Base-by-base conservation (phyloP, 2,329 filamentous ascomycete species). In the Grosmannia serpens region DNA sequence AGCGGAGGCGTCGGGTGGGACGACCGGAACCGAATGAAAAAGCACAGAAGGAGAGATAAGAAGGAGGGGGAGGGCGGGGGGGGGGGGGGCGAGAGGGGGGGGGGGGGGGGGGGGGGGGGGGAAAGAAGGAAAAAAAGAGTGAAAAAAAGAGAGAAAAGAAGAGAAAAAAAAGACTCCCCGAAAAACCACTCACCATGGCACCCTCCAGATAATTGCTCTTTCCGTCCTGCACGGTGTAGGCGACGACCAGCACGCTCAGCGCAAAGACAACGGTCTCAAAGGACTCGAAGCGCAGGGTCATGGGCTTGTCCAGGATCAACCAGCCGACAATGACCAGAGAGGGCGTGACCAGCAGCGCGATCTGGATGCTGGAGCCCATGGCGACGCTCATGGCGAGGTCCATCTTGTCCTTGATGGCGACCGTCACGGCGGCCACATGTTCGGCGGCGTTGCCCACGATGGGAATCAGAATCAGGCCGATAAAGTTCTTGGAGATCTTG, bases 361-460 rank as follows among this genome's bases (percentile, higher is more conserved):
- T 92, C 71, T 92, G 88, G 69, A 92, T 85, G 70, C 86, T 89
- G 60, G 86, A 89, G 52, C 88, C 88, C 66, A 92, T 88, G 31
- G 88, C 88, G 55, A 92, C 88, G 49, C 87, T 86, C 75, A 92
- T 88, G 33, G 88, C 84, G 56, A 86, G 73, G 66, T 86, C 82
- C 83, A 87, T 87, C 75, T 87, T 91, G 73, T 91, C 82, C 70
- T 89, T 87, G 62, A 85, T 77, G 0, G 88, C 87, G 29, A 91
- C 88, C 33, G 91, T 85, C 22, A 90, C 85, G 22, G 88, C 88
- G 1, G 88, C 91, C 46, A 91, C 88, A 66, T 91, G 88, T 70
- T 91, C 88, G 17, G 87, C 88, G 2, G 88, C 88, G 65, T 91
- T 91, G 46, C 88, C 87, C n/a, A 91, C 88, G 65, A 91, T 90